These are phyloP conservation scores for Verticillium zaregamsianum DNA, from an alignment of 2,329 filamentous ascomycete genomes.

Conservation along the genomic window DNA sequence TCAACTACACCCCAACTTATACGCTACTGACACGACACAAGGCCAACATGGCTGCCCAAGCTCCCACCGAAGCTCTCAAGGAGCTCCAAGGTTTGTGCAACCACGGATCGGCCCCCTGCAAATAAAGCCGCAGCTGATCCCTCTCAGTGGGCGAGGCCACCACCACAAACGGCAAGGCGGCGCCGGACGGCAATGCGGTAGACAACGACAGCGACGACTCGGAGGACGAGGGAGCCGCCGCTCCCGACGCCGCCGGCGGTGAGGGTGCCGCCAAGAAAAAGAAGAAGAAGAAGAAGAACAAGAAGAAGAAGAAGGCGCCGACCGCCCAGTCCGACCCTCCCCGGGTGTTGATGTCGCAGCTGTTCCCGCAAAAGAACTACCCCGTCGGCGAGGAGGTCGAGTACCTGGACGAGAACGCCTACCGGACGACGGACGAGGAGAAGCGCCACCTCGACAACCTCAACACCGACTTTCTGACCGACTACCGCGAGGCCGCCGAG, in stretches of 20 bases:
- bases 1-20: conserved; percentile 2
- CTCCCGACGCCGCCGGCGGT: conserved; percentile 28
- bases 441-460: conserved; percentile 73
- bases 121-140: neutral
- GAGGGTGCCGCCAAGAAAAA: conserved; percentile 58
- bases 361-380: conserved; percentile 70
- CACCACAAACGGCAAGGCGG: conserved; percentile 33
- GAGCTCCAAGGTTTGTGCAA: conserved; percentile 33
- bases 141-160: conserved; percentile 34
- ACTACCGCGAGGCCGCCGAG: conserved; percentile 83
- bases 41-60: conserved; percentile 38
- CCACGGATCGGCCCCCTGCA: neutral
- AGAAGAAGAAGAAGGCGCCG: conserved; percentile 62
- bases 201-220: conserved; percentile 45
- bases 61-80: conserved; percentile 37
- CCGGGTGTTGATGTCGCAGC: conserved; percentile 65
- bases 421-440: conserved; percentile 78
- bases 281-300: conserved; percentile 77
- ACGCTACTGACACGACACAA: neutral
- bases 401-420: conserved; percentile 72
- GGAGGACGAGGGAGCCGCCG: conserved; percentile 27
- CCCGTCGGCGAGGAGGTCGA: conserved; percentile 75
- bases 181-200: conserved; percentile 28
- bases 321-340: conserved; percentile 76
- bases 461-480: conserved; percentile 62